Evolutionary conservation across 306 rosid genomes (phyloP).

Genomic region (Lablab purpureus): DNA sequence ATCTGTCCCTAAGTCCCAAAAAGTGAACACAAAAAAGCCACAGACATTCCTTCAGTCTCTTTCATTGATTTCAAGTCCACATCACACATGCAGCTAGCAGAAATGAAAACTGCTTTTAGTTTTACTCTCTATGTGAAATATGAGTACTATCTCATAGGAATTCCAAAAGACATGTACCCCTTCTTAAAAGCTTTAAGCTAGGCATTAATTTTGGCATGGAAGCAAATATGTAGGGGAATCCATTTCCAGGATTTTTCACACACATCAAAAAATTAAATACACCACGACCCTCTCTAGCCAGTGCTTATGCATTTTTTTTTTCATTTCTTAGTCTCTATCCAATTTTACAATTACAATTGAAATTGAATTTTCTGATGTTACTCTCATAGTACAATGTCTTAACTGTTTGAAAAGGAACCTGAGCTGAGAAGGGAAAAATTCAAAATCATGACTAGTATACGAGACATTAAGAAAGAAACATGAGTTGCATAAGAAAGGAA

Average conservation of each 20-base stretch:
- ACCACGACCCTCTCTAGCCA: constrained; percentile 10
- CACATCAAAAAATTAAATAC: constrained; percentile 18
- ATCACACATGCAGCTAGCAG: constrained; percentile 51
- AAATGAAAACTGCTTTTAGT: constrained; percentile 36
- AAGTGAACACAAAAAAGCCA: constrained; percentile 37
- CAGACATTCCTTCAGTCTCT: constrained; percentile 60
- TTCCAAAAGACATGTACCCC: constrained; percentile 46
- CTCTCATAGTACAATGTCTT: background rate
- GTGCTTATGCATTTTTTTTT: background rate
- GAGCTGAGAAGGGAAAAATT: constrained; percentile 18
- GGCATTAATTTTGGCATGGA: constrained; percentile 32
- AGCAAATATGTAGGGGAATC: constrained; percentile 34
- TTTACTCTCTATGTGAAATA: constrained; percentile 37
- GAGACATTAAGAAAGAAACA: background rate
- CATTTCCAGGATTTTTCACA: constrained; percentile 1
- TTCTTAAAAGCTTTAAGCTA: background rate
- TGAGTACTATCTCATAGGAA: constrained; percentile 35
- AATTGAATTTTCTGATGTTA: background rate
- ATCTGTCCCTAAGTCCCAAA: constrained; percentile 25
- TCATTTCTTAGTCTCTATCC: background rate
- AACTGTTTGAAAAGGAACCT: constrained; percentile 25
- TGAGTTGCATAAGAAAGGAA: constrained; percentile 14
- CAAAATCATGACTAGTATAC: background rate
- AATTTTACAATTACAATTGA: background rate
- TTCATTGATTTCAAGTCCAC: constrained; percentile 52